Base-by-base conservation (phyloP, 176 grass and related monocot genomes). In the Pharus latifolius region DNA sequence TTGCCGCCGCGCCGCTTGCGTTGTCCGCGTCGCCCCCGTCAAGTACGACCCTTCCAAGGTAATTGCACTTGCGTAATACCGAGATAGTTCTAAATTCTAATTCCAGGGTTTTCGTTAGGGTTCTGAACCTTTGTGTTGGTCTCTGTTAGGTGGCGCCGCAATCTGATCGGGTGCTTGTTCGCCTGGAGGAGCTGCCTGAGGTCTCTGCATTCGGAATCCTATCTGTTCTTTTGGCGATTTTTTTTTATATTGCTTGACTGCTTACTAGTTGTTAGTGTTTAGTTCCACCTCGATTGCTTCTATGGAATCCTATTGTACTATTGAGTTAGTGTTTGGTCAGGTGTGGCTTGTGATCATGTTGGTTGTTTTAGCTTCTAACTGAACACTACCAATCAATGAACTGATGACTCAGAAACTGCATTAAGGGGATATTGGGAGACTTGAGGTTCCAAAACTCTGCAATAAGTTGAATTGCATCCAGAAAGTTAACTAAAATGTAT, bases 1-100 rank as follows among this genome's bases (percentile, higher is more conserved):
- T 26, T 16, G 35, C 20, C 78, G 53, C 34, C 65, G 69, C 60
- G 28, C 55, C 45, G 44, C 73, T 37, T 53, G 84, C 35, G 32
- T 43, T 1, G 49, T 92, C 52, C 81, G 83, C 15, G 77, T 90
- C 5, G 65, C 77, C 15, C 81, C 93, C 63, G 60, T 84, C 17
- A 92, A 90, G 73, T 85, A 76, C 70, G 89, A 97, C 30, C 89
- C 93, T 31, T 70, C 93, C 45, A 90, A 92, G 89, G 86, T 87
- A 19, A 17, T 10, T 25, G 15, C 44, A 20, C 44, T 10, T 59
- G 24, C n/a, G 54, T 33, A 27, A 60, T 10, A 13, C 32, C 0
- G 65, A 26, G n/a, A 18, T 32, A 15, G 19, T 2, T 8, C 4
- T 10, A 31, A 0, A 35, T 55, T 67, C 14, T 57, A 2, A 6